Evolutionary conservation across 2,329 filamentous ascomycete genomes (phyloP), one percentile per base, ranked within the genome.

Genomic region (Cryphonectria naterciae): DNA sequence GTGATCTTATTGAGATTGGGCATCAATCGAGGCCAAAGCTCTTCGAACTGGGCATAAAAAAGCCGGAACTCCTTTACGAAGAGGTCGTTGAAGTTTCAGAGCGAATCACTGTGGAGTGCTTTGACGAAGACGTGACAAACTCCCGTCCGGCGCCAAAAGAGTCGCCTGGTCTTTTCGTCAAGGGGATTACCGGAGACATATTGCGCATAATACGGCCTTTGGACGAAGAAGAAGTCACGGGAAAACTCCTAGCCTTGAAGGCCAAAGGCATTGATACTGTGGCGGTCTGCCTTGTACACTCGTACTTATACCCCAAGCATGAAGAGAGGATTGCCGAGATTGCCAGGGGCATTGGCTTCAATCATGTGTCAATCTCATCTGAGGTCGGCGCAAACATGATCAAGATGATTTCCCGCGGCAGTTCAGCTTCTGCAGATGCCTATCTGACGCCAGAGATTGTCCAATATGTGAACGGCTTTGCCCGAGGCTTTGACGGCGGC

Each of bases 371-470:
- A 72, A 80, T 92, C 58, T 91, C 88, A 69, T 88, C 91, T 73
- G 86, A 91, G 76, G 83, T 92, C 58, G 67, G 68, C 17, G 91
- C 92, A 87, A 90, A 90, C 8, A 93, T 92, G 90, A 92, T 93
- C 79, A 93, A 93, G 79, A 82, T 93, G 28, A 87, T 93, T 1
- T 89, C 91, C 4, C 83, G 91, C 75, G 89, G 89, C 11, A 92
- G 89, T 2, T 92, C 90, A 28, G 90, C 91, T 1, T 91, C 89
- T 74, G 91, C 91, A n/a, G 91, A 93, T 81, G 91, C 91, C 19
- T 93, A 93, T 77, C 83, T 93, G 28, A 93, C 91, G 0, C 91
- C 91, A 0, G 87, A 89, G 0, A 93, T 93, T 74, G 86, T 88
- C 72, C 90, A 89, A 76, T 93, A 93, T 77, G 90, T 93, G 69